phyloP scores from a whole-genome alignment of 148 eudicot genomes.

The Pharnaceum exiguum region DNA sequence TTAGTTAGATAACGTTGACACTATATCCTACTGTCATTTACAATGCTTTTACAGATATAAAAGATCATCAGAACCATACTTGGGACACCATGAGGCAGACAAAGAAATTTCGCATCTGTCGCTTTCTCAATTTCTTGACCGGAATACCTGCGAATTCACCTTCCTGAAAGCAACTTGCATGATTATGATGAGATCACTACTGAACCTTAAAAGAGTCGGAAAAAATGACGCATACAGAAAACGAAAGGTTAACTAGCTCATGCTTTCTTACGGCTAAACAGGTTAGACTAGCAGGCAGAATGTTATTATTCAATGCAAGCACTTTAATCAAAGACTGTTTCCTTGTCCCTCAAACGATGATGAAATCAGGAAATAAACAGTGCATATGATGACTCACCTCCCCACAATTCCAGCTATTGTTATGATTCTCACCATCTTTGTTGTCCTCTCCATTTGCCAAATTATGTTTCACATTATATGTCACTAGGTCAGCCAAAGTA shows the following conservation, averaged over 20 bases:
- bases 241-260: background rate
- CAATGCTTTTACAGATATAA: background rate
- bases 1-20: constrained; percentile 4
- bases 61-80: constrained; percentile 32
- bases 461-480: constrained; percentile 82
- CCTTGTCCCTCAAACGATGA: background rate
- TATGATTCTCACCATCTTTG: constrained; percentile 96
- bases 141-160: constrained; percentile 73
- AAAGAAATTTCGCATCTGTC: constrained; percentile 88
- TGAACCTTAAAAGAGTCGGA: background rate
- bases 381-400: constrained; percentile 41
- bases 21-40: background rate
- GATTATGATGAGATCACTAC: background rate
- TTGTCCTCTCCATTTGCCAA: constrained; percentile 96
- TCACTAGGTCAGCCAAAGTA: constrained; percentile 88
- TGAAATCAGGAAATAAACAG: background rate
- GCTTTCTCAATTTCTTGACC: constrained; percentile 75
- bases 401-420: constrained; percentile 98
- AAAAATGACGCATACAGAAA: background rate
- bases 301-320: no score
- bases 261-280: background rate
- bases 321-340: background rate
- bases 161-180: constrained; percentile 43
- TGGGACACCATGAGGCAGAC: constrained; percentile 96
- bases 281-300: no score